Base-by-base conservation (phyloP, 2,329 filamentous ascomycete species). In the Pseudonectria buxi region DNA sequence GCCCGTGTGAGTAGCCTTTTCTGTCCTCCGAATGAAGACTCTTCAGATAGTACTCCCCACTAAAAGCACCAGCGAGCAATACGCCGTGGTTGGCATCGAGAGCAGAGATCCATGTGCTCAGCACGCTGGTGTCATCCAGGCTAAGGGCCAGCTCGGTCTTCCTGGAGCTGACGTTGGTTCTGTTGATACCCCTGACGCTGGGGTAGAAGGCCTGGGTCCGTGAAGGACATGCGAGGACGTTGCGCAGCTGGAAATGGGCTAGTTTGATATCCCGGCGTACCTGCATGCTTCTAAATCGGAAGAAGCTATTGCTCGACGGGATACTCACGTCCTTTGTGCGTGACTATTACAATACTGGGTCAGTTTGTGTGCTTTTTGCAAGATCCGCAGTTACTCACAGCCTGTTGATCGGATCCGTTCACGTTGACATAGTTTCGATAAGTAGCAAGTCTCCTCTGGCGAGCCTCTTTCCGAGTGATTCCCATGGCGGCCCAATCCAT, bases 211-310 rank as follows among this genome's bases (percentile, higher is more conserved):
- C 65, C 28, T 72, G 69, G 6, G 69, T 71, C 24, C 70, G 65
- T 7, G 72, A 74, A 5, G 72, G 65, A 47, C 71, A 72, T 3
- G 74, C 74, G 14, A 83, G 58, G 12, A 81, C 63, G 47, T 79
- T 80, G 28, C 79, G 74, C 10, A 83, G 63, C 51, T 83, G 79
- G 41, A 82, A 83, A 56, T 83, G 79, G n/a, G 74, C 64, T 13
- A 82, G 56, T 41, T 69, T 63, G 15, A 77, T 62, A 33, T 76
- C 64, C 14, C 63, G 64, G 30, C 68, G 64, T 28, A 81, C 63
- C 41, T 73, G 65, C 67, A 78, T 78, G 26, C 62, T 66, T 27
- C 65, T 67, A 50, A 81, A 83, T 33, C 68, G 66, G 50, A 80
- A 80, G 51, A 71, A 80, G 45, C 59, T 71, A 13, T 71, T 65